These are phyloP conservation scores for Raffaelea albimanens DNA, from an alignment of 2,329 filamentous ascomycete species.

Conservation along the genomic window DNA sequence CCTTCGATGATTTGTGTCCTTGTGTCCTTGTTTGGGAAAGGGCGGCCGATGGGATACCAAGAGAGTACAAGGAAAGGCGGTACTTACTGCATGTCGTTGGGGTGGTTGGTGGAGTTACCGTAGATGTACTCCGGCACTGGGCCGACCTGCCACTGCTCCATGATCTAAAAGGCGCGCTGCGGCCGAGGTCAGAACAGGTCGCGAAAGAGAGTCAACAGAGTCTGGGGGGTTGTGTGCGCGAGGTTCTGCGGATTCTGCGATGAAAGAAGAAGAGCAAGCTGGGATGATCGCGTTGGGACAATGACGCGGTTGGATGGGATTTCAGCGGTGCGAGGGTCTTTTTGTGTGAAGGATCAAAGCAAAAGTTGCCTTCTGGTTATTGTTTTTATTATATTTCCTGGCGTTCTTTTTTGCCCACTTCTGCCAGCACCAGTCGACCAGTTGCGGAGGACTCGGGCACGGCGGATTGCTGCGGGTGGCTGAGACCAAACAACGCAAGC, in stretches of 20 bases:
- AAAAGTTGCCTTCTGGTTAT: neutral
- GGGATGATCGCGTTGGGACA: neutral
- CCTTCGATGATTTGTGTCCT: neutral
- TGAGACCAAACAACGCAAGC: constrained; percentile 1
- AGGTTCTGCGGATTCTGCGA: too few species aligned
- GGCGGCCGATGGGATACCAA: constrained; percentile 11
- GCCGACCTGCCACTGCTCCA: constrained; percentile 54
- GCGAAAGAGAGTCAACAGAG: neutral
- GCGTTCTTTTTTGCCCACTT: neutral
- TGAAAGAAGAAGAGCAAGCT: neutral
- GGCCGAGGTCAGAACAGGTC: neutral
- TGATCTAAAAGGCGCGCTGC: constrained; percentile 28
- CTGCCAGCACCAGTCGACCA: neutral
- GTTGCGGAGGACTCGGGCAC: constrained; percentile 9
- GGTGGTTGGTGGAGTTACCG: constrained; percentile 42
- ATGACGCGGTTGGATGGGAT: constrained; percentile 5
- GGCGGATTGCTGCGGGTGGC: constrained; percentile 8
- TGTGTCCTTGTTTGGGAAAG: neutral
- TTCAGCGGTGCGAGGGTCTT: neutral
- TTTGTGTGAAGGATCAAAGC: neutral
- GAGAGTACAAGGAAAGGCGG: constrained; percentile 9
- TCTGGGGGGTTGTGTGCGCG: neutral
- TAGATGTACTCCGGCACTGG: constrained; percentile 52
- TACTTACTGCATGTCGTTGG: constrained; percentile 52
- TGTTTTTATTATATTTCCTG: neutral